phyloP scores from a whole-genome alignment of 306 rosid genomes.

The Ceratonia siliqua region DNA sequence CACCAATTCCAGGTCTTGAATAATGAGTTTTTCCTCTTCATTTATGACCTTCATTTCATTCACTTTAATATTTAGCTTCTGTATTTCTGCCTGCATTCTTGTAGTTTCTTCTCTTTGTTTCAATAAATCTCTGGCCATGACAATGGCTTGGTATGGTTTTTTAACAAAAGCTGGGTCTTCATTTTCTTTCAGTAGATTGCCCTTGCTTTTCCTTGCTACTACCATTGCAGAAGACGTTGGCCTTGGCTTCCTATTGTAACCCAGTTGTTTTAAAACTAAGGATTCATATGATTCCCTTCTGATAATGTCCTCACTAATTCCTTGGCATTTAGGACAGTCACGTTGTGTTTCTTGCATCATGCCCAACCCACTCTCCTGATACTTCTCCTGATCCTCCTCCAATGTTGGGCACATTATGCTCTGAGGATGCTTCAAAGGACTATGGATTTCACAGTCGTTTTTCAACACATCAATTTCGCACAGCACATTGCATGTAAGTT shows the following conservation, averaged over 20 bases:
- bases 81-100: constrained; percentile 71
- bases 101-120: constrained; percentile 79
- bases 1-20: constrained; percentile 75
- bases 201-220: constrained; percentile 57
- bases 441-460: no score
- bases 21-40: constrained; percentile 73
- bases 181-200: constrained; percentile 62
- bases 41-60: constrained; percentile 66
- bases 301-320: no score
- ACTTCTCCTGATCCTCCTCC: no score
- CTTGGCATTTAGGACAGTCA: no score
- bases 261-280: constrained; percentile 68
- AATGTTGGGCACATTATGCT: no score
- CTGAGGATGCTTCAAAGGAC: no score
- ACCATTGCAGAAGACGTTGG: constrained; percentile 60
- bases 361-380: no score
- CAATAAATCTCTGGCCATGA: constrained; percentile 82
- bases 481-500: no score
- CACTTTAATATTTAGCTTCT: constrained; percentile 72
- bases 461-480: no score
- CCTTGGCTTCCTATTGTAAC: constrained; percentile 66
- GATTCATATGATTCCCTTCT: constrained; percentile 67
- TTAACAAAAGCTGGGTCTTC: constrained; percentile 62
- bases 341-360: no score
- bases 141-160: constrained; percentile 84